Evolutionary conservation across 2,329 filamentous ascomycete species (phyloP), one percentile per base, ranked within the genome.

Genomic region (Byssochlamys sp.): DNA sequence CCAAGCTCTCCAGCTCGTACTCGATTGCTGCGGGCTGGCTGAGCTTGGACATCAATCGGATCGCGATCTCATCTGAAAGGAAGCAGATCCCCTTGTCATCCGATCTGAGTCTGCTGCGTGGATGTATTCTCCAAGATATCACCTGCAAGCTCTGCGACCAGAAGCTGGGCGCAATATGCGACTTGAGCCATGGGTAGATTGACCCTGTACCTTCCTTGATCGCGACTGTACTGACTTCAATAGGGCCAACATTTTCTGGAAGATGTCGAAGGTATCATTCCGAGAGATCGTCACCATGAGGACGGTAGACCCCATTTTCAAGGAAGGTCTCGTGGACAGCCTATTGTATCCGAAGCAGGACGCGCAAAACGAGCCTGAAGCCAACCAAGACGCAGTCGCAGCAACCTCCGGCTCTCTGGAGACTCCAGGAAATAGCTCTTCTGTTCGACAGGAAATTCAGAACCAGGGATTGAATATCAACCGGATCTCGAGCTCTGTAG

Each of bases 241-340:
- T 51, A 74, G 72, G 12, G 65, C 67, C 12, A 73, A 71, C 55
- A 64, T 74, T n/a, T 67, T 74, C 24, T 74, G 72, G 72, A 74
- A 73, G 57, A 61, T 74, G 55, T 66, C 69, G 4, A 73, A 73
- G 53, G 66, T 74, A 2, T 67, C 72, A 0, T 73, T 73, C 54
- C 63, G 72, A 53, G 72, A 73, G 45, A 72, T 74, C 6, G 69
- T 74, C 24, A 71, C 71, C 1, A 74, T 74, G 72, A 66, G 66
- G 56, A 72, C 71, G 3, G 68, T 71, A 0, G 66, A 73, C 25
- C 71, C 72, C 5, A 52, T 67, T 2, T 73, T 69, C 55, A 69
- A 67, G 51, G 69, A 72, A 7, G 69, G 65, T n/a, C 58, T 67
- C 2, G 62, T 73, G 54, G 67, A 72, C 55, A 64, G 64, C 58